Percentiles rank a stretch among this genome's conserved stretches.
phyloP scores from a whole-genome alignment of 345 rosid genomes.

The Murraya paniculata region DNA sequence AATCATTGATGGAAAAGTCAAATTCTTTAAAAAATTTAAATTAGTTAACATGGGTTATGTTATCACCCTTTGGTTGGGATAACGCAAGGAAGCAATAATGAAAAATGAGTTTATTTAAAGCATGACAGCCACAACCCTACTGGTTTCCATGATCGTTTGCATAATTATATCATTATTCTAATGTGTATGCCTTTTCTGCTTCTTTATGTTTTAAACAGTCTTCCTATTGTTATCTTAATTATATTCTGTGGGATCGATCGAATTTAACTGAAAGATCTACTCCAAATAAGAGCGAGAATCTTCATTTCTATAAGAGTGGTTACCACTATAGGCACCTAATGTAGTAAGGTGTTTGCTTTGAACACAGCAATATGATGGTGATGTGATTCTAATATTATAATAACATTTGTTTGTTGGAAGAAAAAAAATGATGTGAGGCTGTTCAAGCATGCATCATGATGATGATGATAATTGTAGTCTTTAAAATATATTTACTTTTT shows the following conservation, averaged over 20 bases:
- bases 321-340: no score
- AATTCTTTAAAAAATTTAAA: not conserved
- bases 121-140: not conserved
- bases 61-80: not conserved
- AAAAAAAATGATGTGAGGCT: not conserved
- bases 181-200: not conserved
- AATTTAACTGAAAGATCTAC: no score
- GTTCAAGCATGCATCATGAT: not conserved
- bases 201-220: no score
- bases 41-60: not conserved
- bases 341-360: not conserved
- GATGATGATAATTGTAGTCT: not conserved
- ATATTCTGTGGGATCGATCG: no score
- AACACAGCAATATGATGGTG: not conserved
- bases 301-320: no score
- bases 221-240: no score
- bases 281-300: no score
- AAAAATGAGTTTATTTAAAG: not conserved
- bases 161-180: not conserved
- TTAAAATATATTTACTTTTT: no score
- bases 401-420: not conserved
- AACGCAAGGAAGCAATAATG: not conserved
- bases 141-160: not conserved
- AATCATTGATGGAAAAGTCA: no score
- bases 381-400: not conserved